phyloP scores from a whole-genome alignment of 2,329 filamentous ascomycete genomes.

The Fusarium mangiferae region DNA sequence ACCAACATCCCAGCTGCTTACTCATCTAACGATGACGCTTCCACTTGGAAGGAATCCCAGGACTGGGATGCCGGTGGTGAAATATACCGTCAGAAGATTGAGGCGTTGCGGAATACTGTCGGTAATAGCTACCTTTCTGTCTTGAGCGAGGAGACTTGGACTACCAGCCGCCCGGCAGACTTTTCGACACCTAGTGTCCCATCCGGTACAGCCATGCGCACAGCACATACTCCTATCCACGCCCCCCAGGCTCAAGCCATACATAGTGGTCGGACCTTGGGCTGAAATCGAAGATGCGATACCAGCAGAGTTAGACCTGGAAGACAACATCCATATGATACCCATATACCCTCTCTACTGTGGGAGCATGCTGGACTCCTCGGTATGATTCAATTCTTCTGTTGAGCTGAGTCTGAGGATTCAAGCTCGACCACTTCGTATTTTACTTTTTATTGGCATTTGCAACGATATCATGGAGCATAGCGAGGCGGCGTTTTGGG shows the following conservation, averaged over 20 bases:
- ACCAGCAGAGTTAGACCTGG: slow-evolving; percentile 21
- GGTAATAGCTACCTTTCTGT: slow-evolving; percentile 89
- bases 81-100: slow-evolving; percentile 87
- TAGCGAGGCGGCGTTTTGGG: slow-evolving; percentile 54
- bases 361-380: slow-evolving; percentile 18
- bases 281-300: slow-evolving; percentile 47
- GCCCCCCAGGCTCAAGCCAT: slow-evolving; percentile 57
- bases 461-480: slow-evolving; percentile 49
- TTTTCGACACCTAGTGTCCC: slow-evolving; percentile 39
- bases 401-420: slow-evolving; percentile 28
- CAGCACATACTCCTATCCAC: slow-evolving; percentile 47
- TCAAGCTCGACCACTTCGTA: slow-evolving; percentile 24
- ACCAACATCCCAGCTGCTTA: slow-evolving; percentile 31
- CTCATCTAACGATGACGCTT: slow-evolving; percentile 20
- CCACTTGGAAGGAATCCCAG: slow-evolving; percentile 55
- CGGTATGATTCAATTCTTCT: slow-evolving; percentile 38
- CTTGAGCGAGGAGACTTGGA: slow-evolving; percentile 80
- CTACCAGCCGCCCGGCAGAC: slow-evolving; percentile 35
- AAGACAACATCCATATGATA: slow-evolving; percentile 47
- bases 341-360: slow-evolving; percentile 42
- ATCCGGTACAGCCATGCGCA: slow-evolving; percentile 44
- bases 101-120: slow-evolving; percentile 84
- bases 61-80: slow-evolving; percentile 78
- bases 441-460: slow-evolving; percentile 39
- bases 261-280: slow-evolving; percentile 63